A percentile compares a stretch with the other conserved stretches of the same genome.
Conservation (phyloP, 306 rosid species). For the Cucurbita maxima region DNA sequence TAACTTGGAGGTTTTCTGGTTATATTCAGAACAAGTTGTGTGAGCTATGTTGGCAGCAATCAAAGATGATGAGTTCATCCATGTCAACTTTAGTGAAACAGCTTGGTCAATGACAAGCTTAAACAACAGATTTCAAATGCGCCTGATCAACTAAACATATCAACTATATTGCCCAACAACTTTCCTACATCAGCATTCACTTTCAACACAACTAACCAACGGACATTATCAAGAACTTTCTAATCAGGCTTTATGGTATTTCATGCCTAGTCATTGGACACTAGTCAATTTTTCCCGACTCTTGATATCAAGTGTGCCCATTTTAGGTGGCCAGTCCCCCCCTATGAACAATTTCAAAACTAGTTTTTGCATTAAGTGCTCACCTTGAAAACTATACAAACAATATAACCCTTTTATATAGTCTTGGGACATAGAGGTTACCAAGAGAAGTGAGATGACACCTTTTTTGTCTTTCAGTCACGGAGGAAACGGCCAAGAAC, state of each 20-base stretch:
- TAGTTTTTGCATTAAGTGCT: background rate
- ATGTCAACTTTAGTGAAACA: constrained; percentile 92
- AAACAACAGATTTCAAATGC: constrained; percentile 92
- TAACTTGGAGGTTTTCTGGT: constrained; percentile 89
- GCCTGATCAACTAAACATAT: constrained; percentile 93
- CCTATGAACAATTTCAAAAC: background rate
- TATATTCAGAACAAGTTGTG: constrained; percentile 87
- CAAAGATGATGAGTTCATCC: constrained; percentile 96
- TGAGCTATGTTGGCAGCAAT: constrained; percentile 97
- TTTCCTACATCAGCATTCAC: constrained; percentile 93
- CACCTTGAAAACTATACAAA: background rate
- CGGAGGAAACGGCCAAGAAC: constrained; percentile 89
- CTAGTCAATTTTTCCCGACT: constrained; percentile 25
- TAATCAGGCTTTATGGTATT: constrained; percentile 89
- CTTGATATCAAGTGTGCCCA: constrained; percentile 15
- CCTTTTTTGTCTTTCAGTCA: constrained; percentile 55
- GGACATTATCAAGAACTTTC: constrained; percentile 97
- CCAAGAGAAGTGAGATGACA: constrained; percentile 14
- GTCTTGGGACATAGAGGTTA: background rate
- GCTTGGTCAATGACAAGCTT: constrained; percentile 93
- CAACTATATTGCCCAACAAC: constrained; percentile 96
- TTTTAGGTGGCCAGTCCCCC: constrained; percentile 8
- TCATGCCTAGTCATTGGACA: constrained; percentile 45
- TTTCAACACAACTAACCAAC: constrained; percentile 84
- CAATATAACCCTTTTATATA: background rate